A percentile compares a stretch with the other conserved stretches of the same genome.
phyloP scores from a whole-genome alignment of 352 stramenopile species.

The Phytophthora fragariaefolia region DNA sequence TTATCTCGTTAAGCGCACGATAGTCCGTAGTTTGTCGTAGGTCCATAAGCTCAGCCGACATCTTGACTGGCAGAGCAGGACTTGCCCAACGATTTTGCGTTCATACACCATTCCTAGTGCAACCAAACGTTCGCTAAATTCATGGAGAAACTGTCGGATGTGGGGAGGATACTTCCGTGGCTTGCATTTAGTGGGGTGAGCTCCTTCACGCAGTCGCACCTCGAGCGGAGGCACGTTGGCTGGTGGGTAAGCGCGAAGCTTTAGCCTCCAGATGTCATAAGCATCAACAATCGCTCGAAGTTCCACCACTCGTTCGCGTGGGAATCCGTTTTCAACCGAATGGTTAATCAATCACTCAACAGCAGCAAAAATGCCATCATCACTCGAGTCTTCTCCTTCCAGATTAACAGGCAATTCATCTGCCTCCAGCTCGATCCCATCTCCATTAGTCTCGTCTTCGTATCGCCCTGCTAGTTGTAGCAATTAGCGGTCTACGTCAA shows the following conservation, averaged over 20 bases:
- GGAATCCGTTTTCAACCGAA: constrained; percentile 17
- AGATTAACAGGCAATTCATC: background rate
- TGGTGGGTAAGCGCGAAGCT: too few relatives aligned
- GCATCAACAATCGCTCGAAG: too few relatives aligned
- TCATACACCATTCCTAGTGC: too few relatives aligned
- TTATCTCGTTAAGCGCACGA: background rate
- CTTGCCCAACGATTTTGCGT: constrained; percentile 7
- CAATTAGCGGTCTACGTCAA: too few relatives aligned
- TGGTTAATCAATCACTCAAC: constrained; percentile 2
- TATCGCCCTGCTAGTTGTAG: constrained; percentile 2
- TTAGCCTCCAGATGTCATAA: too few relatives aligned
- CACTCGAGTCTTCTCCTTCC: background rate
- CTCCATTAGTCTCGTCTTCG: constrained; percentile 1
- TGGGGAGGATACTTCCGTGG: too few relatives aligned
- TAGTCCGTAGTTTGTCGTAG: constrained; percentile 11
- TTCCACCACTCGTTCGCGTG: constrained; percentile 5
- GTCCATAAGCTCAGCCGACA: background rate
- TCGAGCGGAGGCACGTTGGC: too few relatives aligned
- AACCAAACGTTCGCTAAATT: too few relatives aligned
- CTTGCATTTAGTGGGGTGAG: too few relatives aligned
- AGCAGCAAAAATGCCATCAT: constrained; percentile 8
- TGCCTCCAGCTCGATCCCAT: background rate
- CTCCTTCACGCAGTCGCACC: too few relatives aligned
- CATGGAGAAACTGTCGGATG: too few relatives aligned
- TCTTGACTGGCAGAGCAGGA: constrained; percentile 16